A percentile compares a stretch with the other conserved stretches of the same genome.
Conservation (phyloP, 768 basidiomycete genomes). For the Macrocybe gigantea region DNA sequence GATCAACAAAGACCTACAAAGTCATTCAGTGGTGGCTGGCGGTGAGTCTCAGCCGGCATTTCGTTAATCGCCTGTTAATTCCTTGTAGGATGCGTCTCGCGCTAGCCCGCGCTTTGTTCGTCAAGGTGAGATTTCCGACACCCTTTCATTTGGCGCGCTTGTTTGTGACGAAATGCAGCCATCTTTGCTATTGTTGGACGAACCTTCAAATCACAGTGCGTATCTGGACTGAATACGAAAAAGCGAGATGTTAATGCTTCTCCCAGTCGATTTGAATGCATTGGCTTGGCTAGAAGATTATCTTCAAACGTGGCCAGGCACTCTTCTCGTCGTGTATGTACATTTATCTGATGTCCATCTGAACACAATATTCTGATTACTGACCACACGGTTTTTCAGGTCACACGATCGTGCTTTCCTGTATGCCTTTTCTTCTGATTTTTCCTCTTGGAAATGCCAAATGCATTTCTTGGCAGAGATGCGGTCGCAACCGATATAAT, state of each 20-base stretch:
- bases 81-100: conserved; percentile 84
- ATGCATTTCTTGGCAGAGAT: conserved; percentile 45
- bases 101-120: conserved; percentile 91
- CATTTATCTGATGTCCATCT: not conserved
- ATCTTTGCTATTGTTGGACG: conserved; percentile 76
- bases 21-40: conserved; percentile 96
- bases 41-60: conserved; percentile 32
- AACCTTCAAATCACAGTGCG: conserved; percentile 95
- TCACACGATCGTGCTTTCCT: conserved; percentile 98
- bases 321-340: conserved; percentile 85
- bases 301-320: conserved; percentile 90
- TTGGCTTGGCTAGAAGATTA: conserved; percentile 98
- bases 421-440: conserved; percentile 24
- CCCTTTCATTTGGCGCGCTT: not conserved
- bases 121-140: conserved; percentile 52
- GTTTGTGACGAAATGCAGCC: conserved; percentile 33
- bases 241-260: not conserved
- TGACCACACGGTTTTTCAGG: conserved; percentile 28
- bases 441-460: not conserved
- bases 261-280: conserved; percentile 83
- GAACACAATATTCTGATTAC: conserved; percentile 1
- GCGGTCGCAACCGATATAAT: conserved; percentile 97
- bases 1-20: conserved; percentile 83
- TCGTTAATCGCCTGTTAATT: too few relatives aligned
- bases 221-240: not conserved